Evolutionary conservation across 1,284 basidiomycete genomes (phyloP), one percentile per base, ranked within the genome.

Genomic region (Heterobasidion parviporum): DNA sequence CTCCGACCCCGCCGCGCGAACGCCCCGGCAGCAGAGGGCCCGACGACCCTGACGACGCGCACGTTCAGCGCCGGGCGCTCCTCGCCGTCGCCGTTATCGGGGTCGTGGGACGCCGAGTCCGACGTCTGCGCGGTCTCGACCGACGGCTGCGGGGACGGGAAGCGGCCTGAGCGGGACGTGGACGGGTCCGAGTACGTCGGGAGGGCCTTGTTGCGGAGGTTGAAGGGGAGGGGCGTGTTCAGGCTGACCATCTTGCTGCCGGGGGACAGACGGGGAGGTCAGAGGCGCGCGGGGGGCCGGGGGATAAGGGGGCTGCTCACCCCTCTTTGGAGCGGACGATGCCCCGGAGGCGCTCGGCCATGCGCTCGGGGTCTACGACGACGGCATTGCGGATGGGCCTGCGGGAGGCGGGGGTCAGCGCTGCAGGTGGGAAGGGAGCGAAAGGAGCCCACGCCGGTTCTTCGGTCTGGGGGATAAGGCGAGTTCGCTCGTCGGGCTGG

Each of bases 161-260:
- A 51, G 34, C 57, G 59, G 32, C 58, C 55, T 50, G 75, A 76
- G 14, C 72, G 69, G 26, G 75, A 73, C 12, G 70, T 60, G 1
- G 76, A 74, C 18, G 70, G 65, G 26, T 75, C 67, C 49, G 64
- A 60, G 14, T 53, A 60, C 0, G 59, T 60, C 41, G 74, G 70
- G 20, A 75, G 60, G 9, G 67, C 64, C 56, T 74, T 76, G 64
- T 80, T 77, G 67, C 81, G 79, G 20, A 87, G 73, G 65, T 84
- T 82, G 72, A 87, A 87, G 0, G 85, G 85, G 32, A 82, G 74
- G 38, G 74, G 74, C 5, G 82, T 78, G 56, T 77, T 77, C 14
- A 87, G 77, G 56, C 85, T 86, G 59, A 87, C 85, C 85, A 87
- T 87, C 76, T 82, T 85, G 47, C 85, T 87, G 65, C 14, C 15